Evolutionary conservation across 768 basidiomycete genomes (phyloP), one percentile per base, ranked within the genome.

Genomic region (Amanita phalloides): DNA sequence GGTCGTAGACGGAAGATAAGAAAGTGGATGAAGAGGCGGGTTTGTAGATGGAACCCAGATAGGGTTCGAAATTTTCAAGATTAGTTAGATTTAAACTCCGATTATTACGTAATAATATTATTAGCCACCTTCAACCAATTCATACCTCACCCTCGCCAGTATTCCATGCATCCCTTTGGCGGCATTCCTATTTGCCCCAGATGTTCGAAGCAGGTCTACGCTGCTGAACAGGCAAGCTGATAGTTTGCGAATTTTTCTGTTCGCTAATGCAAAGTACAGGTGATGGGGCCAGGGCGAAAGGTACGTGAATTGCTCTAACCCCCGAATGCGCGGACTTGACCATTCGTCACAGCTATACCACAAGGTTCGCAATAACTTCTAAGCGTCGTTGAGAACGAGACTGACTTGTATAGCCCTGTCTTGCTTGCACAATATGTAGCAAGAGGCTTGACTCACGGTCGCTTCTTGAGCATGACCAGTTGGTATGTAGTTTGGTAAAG

Each of bases 261-360:
- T 21, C 30, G 33, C 20, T 46, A 28, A 47, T 44, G 59, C 54
- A 55, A 48, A 48, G 35, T 51, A 53, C 58, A 90, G 86, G 79
- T 78, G 28, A 81, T 93, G 73, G 91, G 91, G 17, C 91, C 91
- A 49, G 91, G 86, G 21, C 78, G 91, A 63, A 91, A 86, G 79
- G 91, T 90, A 61, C 60, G 77, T 13, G 9, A 23, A 23, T 57
- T 44, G 35, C 38, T 55, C 20, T 25, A 45, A 26, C 53, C 53
- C 54, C 51, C 30, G 49, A 39, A 26, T 10, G 26, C 26, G 10
- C 35, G 52, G 48, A 23, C n/a, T 32, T 21, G 53, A 30, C 38
- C 35, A 52, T 33, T 36, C 50, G 17, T 49, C 36, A 49, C 58
- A 88, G 87, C 72, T 88, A 38, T 92, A 89, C 60, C 87, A 90